Percentiles rank a stretch among this genome's conserved stretches.
These are phyloP conservation scores for Colletotrichum chlorophyti DNA, from an alignment of 2,329 filamentous ascomycete genomes.

Conservation along the genomic window DNA sequence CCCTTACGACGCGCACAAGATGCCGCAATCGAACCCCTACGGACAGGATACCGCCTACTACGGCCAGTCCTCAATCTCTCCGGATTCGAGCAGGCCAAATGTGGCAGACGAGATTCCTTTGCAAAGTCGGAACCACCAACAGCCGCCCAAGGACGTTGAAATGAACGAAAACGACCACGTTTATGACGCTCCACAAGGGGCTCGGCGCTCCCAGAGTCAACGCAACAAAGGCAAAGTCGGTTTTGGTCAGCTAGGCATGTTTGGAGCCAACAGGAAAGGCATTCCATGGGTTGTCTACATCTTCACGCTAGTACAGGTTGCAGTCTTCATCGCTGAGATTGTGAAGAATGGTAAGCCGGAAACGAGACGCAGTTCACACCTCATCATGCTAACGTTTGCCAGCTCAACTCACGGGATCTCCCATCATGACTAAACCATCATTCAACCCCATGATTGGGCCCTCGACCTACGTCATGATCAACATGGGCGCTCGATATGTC, in stretches of 20 bases:
- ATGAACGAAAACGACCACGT: slow-evolving; percentile 62
- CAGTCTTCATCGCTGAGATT: slow-evolving; percentile 88
- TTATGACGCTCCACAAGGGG: slow-evolving; percentile 59
- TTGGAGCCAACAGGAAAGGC: slow-evolving; percentile 60
- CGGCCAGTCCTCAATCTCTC: slow-evolving; percentile 49
- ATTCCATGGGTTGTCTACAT: slow-evolving; percentile 85
- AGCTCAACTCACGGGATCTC: slow-evolving; percentile 79
- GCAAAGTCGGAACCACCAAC: slow-evolving; percentile 48
- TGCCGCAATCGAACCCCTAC: slow-evolving; percentile 42
- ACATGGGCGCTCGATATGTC: slow-evolving; percentile 92
- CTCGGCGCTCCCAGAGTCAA: slow-evolving; percentile 30
- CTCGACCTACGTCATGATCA: slow-evolving; percentile 88
- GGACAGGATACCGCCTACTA: slow-evolving; percentile 67
- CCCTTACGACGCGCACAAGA: slow-evolving; percentile 35
- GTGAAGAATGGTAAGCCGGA: slow-evolving; percentile 77
- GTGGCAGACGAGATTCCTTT: slow-evolving; percentile 64
- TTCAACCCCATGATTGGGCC: slow-evolving; percentile 99
- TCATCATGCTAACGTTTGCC: slow-evolving; percentile 1
- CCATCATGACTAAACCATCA: slow-evolving; percentile 78
- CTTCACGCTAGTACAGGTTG: slow-evolving; percentile 77
- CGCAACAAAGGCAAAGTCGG: slow-evolving; percentile 52
- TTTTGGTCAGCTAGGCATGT: slow-evolving; percentile 67
- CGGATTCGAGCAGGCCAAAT: slow-evolving; percentile 36
- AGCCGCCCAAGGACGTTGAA: slow-evolving; percentile 46
- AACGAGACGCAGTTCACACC: no score